Base-by-base conservation (phyloP, 2,329 filamentous ascomycete species). In the Colletotrichum plurivorum region DNA sequence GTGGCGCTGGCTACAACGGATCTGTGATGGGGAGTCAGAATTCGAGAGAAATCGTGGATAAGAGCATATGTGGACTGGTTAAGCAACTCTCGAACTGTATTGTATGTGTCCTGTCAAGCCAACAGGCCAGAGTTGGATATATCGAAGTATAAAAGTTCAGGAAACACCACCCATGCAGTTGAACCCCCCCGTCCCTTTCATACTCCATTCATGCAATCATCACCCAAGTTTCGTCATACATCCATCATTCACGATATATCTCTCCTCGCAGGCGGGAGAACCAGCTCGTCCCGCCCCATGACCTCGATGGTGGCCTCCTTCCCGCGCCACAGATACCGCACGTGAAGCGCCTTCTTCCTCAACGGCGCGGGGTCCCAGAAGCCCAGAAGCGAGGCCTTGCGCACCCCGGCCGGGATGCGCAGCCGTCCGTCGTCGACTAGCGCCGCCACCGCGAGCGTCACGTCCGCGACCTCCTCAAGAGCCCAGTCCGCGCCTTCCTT, bases 331-430 rank as follows among this genome's bases (percentile, higher is more conserved):
- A 79, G 65, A 69, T 86, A 87, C 64, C 81, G 77, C 16, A 87
- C 82, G 53, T 80, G 79, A 55, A 87, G 75, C 43, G 82, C 78
- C 79, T 87, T 87, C 20, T 77, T 78, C 43, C 75, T 74, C 41
- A 74, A 74, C 5, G 84, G 85, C 13, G 80, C 81, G 16, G 85
- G 85, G 63, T 87, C 85, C 82, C 84, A 87, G 73, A 87, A 87
- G 1, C 85, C 85, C 0, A 84, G 76, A 31, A 87, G 72, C 43
- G 80, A 77, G 52, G 78, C 80, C 78, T 86, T 85, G 58, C 78
- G 73, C 59, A 85, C 73, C 0, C 83, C 82, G 3, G 64, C 63
- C 0, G 84, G 83, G 43, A 85, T 83, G 4, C 74, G 64, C 13
- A 86, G 69, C 51, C 73, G 68, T 5, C 78, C 75, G 3, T 77